A percentile compares a stretch with the other conserved stretches of the same genome.
These are phyloP conservation scores for Phytophthora vignae DNA, from an alignment of 352 stramenopile genomes.

Conservation along the genomic window DNA sequence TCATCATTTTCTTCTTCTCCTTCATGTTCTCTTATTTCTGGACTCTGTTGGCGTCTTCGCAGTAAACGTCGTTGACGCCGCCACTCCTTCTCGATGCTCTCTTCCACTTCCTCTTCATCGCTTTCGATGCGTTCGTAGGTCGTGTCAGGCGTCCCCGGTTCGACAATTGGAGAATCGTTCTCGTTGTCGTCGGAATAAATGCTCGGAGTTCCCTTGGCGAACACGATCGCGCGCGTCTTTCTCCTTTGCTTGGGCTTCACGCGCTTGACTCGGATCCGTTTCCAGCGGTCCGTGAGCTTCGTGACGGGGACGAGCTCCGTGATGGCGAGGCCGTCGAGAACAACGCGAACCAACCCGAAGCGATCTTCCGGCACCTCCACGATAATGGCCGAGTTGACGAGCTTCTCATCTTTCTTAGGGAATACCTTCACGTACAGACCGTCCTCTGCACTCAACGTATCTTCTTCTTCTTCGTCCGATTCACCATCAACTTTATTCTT, in stretches of 20 bases:
- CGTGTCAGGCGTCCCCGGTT: constrained; percentile 37
- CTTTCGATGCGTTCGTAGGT: constrained; percentile 43
- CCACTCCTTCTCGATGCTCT: constrained; percentile 32
- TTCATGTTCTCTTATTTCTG: constrained; percentile 5
- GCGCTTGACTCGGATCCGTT: constrained; percentile 59
- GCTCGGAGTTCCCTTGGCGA: constrained; percentile 39
- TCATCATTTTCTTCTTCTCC: constrained; percentile 11
- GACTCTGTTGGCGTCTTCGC: constrained; percentile 8
- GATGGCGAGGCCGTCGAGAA: constrained; percentile 64
- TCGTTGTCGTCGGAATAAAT: constrained; percentile 18
- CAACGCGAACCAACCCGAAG: constrained; percentile 66
- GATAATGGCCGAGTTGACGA: constrained; percentile 69
- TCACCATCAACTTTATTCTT: not conserved
- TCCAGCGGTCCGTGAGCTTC: constrained; percentile 73
- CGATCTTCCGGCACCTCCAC: constrained; percentile 58
- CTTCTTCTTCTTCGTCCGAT: constrained; percentile 5
- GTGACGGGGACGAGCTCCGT: constrained; percentile 56
- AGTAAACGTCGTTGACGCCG: constrained; percentile 27
- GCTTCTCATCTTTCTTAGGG: constrained; percentile 50
- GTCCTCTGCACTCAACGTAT: constrained; percentile 37
- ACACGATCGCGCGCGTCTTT: constrained; percentile 55
- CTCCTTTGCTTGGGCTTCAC: constrained; percentile 41
- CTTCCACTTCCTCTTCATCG: constrained; percentile 43
- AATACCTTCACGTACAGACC: constrained; percentile 75
- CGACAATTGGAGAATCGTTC: constrained; percentile 25